These are phyloP conservation scores for Suhomyces emberorum DNA, from an alignment of 805 yeast genomes.

Conservation along the genomic window DNA sequence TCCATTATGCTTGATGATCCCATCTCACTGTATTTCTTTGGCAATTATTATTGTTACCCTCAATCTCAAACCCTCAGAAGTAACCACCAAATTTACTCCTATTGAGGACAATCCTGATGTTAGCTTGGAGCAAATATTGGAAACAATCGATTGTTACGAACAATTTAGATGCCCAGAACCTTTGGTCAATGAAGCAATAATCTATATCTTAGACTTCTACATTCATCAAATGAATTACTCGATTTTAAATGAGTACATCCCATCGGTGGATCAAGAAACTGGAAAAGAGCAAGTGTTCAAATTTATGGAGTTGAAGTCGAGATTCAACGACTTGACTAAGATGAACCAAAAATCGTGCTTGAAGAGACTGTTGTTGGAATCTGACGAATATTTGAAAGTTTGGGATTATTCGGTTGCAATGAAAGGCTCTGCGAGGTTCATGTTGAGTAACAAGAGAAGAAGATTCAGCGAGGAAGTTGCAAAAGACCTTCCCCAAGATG, in stretches of 20 bases:
- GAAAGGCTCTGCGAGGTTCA: conserved; percentile 48
- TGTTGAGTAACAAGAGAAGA: conserved; percentile 47
- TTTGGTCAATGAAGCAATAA: conserved; percentile 49
- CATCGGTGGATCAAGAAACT: conserved; percentile 28
- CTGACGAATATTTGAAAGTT: conserved; percentile 47
- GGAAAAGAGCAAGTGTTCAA: conserved; percentile 48
- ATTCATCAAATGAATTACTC: conserved; percentile 54
- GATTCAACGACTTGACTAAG: conserved; percentile 38
- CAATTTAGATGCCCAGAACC: conserved; percentile 43
- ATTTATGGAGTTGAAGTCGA: conserved; percentile 42
- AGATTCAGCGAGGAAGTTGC: conserved; percentile 28
- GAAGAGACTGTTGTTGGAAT: conserved; percentile 25
- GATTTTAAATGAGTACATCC: conserved; percentile 44
- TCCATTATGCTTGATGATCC: conserved; percentile 62
- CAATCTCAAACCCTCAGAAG: conserved; percentile 41
- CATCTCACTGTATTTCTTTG: conserved; percentile 73
- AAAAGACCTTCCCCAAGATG: too few relatives aligned
- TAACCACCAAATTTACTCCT: conserved; percentile 6
- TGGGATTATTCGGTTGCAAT: conserved; percentile 40
- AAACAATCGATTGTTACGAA: conserved; percentile 28
- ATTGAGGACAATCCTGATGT: conserved; percentile 9
- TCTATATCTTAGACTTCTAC: conserved; percentile 58
- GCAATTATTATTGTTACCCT: conserved; percentile 62
- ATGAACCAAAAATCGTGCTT: conserved; percentile 29
- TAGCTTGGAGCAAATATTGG: conserved; percentile 24